Conservation (phyloP, 306 rosid genomes). For the Cercis canadensis region DNA sequence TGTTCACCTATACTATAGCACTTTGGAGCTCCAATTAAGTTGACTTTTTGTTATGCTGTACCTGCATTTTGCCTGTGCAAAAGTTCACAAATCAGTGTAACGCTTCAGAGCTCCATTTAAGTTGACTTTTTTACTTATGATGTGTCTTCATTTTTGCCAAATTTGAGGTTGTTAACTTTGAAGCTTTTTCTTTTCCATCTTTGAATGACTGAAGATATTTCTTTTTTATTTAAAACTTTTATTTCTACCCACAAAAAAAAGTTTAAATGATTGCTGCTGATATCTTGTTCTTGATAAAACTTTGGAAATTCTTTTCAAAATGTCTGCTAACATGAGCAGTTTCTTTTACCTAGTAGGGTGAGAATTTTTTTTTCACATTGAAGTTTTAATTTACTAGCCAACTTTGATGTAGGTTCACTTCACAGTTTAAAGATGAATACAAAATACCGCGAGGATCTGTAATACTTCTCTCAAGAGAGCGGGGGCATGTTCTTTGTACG, state of each 20-base stretch:
- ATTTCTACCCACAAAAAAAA: too few species aligned
- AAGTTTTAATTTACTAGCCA: conserved; percentile 29
- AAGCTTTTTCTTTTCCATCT: conserved; percentile 17
- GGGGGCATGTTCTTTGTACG: conserved; percentile 77
- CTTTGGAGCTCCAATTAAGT: conserved; percentile 9
- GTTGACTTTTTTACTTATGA: too few species aligned
- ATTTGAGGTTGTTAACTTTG: not conserved
- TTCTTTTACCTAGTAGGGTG: conserved; percentile 8
- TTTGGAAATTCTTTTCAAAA: not conserved
- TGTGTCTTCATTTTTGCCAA: too few species aligned
- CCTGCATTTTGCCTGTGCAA: not conserved
- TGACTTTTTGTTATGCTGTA: not conserved
- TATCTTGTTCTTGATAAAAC: conserved; percentile 8
- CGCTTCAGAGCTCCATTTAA: too few species aligned
- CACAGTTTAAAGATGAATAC: conserved; percentile 89
- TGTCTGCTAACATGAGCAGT: not conserved
- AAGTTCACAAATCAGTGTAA: too few species aligned
- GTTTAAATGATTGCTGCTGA: not conserved
- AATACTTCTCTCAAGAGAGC: conserved; percentile 76
- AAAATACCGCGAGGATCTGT: conserved; percentile 87
- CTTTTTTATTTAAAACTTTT: conserved; percentile 6
- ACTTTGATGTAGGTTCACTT: conserved; percentile 78
- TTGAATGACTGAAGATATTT: not conserved
- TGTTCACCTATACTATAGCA: conserved; percentile 10
- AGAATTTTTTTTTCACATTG: conserved; percentile 8